These are phyloP conservation scores for Chrysanthemum makinoi DNA, from an alignment of 129 eudicot genomes.

Conservation along the genomic window DNA sequence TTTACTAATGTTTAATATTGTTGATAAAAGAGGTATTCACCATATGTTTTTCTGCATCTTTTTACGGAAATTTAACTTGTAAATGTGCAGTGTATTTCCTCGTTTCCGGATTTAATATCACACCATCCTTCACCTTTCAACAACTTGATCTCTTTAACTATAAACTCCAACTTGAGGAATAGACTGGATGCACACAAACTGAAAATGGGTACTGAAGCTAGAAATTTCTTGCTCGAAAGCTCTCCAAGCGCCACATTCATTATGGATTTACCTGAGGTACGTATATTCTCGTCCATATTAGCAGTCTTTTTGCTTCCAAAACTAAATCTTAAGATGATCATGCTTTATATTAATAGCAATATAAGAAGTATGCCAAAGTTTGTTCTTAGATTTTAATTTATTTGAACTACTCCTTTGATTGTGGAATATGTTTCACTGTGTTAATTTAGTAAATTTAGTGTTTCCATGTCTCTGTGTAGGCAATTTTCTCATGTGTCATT, in stretches of 20 bases:
- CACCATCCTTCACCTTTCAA: conserved; percentile 18
- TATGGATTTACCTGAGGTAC: conserved; percentile 4
- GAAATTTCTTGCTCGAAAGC: not conserved
- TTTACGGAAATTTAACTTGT: not conserved
- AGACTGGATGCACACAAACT: not conserved
- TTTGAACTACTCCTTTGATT: no score
- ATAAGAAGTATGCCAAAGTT: no score
- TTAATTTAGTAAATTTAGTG: no score
- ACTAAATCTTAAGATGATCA: no score
- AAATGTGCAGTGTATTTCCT: conserved; percentile 17
- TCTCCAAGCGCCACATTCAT: conserved; percentile 8
- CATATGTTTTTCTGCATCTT: not conserved
- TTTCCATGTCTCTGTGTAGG: no score
- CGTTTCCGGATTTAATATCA: conserved; percentile 5
- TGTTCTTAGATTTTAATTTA: no score
- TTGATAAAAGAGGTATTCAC: not conserved
- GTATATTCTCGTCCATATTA: not conserved
- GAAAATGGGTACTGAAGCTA: not conserved
- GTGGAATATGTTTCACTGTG: no score
- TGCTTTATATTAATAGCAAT: no score
- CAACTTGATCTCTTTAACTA: conserved; percentile 1
- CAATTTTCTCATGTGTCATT: no score
- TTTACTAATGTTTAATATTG: not conserved
- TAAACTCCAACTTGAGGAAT: not conserved
- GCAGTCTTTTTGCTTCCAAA: no score